phyloP scores from a whole-genome alignment of 2,329 filamentous ascomycete species.

The Cladophialophora chaetospira region DNA sequence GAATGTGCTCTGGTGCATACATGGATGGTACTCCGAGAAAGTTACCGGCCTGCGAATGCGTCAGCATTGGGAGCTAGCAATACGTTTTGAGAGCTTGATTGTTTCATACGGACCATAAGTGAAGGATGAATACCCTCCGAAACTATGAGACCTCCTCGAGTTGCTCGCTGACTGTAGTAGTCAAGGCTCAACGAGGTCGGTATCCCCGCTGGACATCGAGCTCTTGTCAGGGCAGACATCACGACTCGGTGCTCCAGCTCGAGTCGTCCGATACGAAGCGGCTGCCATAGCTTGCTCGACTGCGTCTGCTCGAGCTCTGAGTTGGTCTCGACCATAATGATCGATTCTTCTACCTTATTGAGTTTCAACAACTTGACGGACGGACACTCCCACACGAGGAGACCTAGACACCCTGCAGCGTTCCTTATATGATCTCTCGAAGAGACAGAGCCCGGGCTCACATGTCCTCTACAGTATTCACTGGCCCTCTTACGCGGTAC shows the following conservation, averaged over 20 bases:
- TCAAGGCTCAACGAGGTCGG: background rate
- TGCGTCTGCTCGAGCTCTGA: background rate
- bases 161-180: slow-evolving; percentile 35
- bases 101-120: slow-evolving; percentile 37
- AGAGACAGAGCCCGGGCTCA: too few species aligned
- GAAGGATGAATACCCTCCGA: slow-evolving; percentile 42
- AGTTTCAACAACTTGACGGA: too few species aligned
- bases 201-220: background rate
- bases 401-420: too few species aligned
- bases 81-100: slow-evolving; percentile 34
- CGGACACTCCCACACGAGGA: too few species aligned
- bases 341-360: too few species aligned
- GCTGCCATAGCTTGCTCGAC: background rate
- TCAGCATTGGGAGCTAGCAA: slow-evolving; percentile 37
- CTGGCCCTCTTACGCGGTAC: too few species aligned
- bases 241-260: background rate
- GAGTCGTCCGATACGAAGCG: background rate
- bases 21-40: slow-evolving; percentile 35
- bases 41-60: slow-evolving; percentile 31
- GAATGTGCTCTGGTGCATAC: slow-evolving; percentile 43
- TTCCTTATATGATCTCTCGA: too few species aligned
- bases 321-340: too few species aligned
- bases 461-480: too few species aligned
- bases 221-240: background rate
- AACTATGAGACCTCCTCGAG: slow-evolving; percentile 38